phyloP scores from a whole-genome alignment of 257 asterid genomes.

The Fraxinus pennsylvanica region DNA sequence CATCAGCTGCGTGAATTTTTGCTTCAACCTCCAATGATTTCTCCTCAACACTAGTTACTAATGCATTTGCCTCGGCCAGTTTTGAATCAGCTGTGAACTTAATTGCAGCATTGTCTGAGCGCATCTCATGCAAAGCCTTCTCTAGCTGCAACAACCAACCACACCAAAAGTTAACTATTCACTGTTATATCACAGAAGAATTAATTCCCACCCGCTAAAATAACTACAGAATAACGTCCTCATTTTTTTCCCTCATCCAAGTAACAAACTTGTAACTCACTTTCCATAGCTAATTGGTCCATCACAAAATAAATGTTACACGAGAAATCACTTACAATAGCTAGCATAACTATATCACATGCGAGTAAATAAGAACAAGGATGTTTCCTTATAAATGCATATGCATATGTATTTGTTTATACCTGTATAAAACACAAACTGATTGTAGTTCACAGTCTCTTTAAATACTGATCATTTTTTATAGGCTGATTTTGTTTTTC shows the following conservation, averaged over 20 bases:
- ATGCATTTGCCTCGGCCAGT: conserved; percentile 66
- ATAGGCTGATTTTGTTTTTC: too few relatives aligned
- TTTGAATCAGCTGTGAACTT: conserved; percentile 88
- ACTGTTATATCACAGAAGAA: not conserved
- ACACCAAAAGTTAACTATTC: conserved; percentile 21
- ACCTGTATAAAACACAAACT: not conserved
- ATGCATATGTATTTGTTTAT: not conserved
- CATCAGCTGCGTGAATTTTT: conserved; percentile 76
- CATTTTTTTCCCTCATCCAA: not conserved
- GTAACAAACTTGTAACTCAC: not conserved
- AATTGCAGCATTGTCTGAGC: conserved; percentile 79
- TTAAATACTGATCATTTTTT: not conserved
- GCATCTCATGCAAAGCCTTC: conserved; percentile 83
- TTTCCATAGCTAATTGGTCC: not conserved
- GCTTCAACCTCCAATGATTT: conserved; percentile 92
- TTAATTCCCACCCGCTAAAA: not conserved
- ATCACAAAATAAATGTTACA: not conserved
- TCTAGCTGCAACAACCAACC: conserved; percentile 73
- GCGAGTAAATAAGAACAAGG: not conserved
- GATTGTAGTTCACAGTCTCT: not conserved
- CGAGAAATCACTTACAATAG: not conserved
- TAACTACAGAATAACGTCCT: not conserved
- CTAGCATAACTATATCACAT: not conserved
- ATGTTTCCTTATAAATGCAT: not conserved
- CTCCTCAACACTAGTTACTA: conserved; percentile 72